phyloP scores from a whole-genome alignment of 805 yeast species.

The Helenozyma rhizophorensis region DNA sequence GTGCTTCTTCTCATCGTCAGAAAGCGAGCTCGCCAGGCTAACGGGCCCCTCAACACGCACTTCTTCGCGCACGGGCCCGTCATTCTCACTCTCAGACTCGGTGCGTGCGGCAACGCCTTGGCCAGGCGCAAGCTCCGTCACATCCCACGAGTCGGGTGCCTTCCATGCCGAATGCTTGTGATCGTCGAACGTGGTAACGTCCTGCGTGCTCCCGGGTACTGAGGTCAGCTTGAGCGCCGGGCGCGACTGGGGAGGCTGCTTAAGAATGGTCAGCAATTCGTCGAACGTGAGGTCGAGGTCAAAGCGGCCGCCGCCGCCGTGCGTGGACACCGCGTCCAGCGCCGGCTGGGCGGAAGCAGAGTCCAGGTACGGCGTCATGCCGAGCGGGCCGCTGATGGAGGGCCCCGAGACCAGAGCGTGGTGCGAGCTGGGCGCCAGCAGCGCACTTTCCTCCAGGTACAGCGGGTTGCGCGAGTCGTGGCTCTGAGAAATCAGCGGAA shows the following conservation, averaged over 20 bases:
- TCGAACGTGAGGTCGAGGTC: conserved; percentile 45
- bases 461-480: conserved; percentile 37
- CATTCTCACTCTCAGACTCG: conserved; percentile 15
- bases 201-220: not conserved
- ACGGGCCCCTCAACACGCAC: too few species aligned
- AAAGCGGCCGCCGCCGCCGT: conserved; percentile 15
- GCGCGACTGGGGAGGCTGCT: conserved; percentile 15
- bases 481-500: conserved; percentile 28
- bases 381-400: conserved; percentile 11
- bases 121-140: conserved; percentile 18
- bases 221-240: not conserved
- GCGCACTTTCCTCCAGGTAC: conserved; percentile 19
- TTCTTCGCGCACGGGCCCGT: conserved; percentile 1
- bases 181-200: not conserved
- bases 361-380: too few species aligned
- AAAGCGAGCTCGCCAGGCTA: conserved; percentile 3
- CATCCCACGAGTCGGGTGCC: conserved; percentile 50
- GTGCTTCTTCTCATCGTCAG: conserved; percentile 2
- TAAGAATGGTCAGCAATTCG: conserved; percentile 51
- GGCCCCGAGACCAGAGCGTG: conserved; percentile 17
- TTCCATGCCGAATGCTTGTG: conserved; percentile 28
- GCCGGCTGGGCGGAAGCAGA: conserved; percentile 12
- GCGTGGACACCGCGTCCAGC: conserved; percentile 10
- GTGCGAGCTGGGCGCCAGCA: conserved; percentile 18
- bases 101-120: conserved; percentile 3